Conservation (phyloP, 768 basidiomycete species). For the Cystobasidium onofrii region DNA sequence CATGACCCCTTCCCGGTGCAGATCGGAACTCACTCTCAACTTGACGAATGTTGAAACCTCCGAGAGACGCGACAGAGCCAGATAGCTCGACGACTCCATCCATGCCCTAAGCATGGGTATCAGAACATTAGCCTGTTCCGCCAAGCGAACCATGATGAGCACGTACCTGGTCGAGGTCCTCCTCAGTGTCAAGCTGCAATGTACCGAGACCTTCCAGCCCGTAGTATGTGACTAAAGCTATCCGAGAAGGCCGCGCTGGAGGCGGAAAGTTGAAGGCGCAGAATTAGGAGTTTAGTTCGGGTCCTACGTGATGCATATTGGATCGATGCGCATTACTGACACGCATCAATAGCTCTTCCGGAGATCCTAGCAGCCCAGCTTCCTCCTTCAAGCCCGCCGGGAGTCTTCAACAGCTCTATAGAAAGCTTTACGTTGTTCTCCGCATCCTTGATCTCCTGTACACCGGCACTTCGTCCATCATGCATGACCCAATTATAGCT, state of each 20-base stretch:
- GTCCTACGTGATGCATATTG: too few relatives aligned
- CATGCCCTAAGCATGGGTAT: conserved; percentile 55
- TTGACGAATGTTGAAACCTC: conserved; percentile 70
- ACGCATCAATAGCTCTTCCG: conserved; percentile 63
- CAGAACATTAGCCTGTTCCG: not conserved
- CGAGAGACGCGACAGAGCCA: conserved; percentile 68
- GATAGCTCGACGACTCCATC: conserved; percentile 61
- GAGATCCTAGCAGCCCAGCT: conserved; percentile 81
- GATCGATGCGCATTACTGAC: conserved; percentile 50
- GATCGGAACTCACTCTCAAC: conserved; percentile 72
- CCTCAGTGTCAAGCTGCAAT: conserved; percentile 59
- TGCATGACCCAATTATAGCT: conserved; percentile 81
- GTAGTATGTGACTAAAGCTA: conserved; percentile 75
- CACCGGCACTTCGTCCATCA: conserved; percentile 74
- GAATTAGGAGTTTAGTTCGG: too few relatives aligned
- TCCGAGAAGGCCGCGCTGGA: conserved; percentile 52
- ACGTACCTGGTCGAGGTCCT: conserved; percentile 66
- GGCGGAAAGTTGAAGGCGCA: too few relatives aligned
- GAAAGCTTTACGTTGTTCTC: conserved; percentile 76
- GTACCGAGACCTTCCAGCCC: conserved; percentile 80
- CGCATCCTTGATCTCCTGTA: conserved; percentile 72
- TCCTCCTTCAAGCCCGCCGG: conserved; percentile 64
- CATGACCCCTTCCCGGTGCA: too few relatives aligned
- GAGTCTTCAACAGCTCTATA: conserved; percentile 76
- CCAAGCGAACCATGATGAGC: conserved; percentile 36